Evolutionary conservation across 2,329 filamentous ascomycete genomes (phyloP), one percentile per base, ranked within the genome.

Genomic region (Falciphora oryzae): DNA sequence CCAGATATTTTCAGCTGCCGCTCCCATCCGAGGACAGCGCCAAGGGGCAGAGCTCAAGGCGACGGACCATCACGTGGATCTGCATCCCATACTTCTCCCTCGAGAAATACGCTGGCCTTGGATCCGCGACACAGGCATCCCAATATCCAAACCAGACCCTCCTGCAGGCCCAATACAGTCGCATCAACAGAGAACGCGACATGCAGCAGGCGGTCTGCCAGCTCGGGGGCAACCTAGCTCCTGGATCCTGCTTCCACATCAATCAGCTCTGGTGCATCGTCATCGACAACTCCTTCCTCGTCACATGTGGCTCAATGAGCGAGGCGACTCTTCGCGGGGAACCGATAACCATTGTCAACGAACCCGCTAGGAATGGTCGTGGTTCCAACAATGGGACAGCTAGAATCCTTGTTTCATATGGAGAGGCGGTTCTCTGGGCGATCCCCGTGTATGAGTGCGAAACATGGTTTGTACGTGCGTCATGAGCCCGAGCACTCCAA

Each of bases 81-180:
- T 81, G 78, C 35, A 70, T 82, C 18, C 81, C 81, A 0, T 83
- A 81, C 66, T 82, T 83, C 67, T 75, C 74, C 2, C 73, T 83
- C 0, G 75, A 80, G 62, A 73, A 74, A 29, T 82, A 81, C 65
- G 76, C 76, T 0, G 78, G 77, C 2, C 68, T 79, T 2, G 71
- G 71, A 7, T 72, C 72, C 1, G 71, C 73, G 16, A 56, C 65
- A 1, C 73, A 70, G 31, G 59, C 72, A 8, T 71, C 72, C 6
- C 70, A 73, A 1, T 81, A 80, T 62, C 80, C 80, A 1, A 70
- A 75, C 1, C 74, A 76, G 62, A 81, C 79, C 1, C 67, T 82
- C 7, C 68, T 82, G 0, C 81, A 83, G 68, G 71, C 74, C 1
- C 76, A 78, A 10, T 80, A 77, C 66, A 78, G 79, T 1, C 71